Conservation (phyloP, 2,329 filamentous ascomycete species). For the Neopestalotiopsis rosae region DNA sequence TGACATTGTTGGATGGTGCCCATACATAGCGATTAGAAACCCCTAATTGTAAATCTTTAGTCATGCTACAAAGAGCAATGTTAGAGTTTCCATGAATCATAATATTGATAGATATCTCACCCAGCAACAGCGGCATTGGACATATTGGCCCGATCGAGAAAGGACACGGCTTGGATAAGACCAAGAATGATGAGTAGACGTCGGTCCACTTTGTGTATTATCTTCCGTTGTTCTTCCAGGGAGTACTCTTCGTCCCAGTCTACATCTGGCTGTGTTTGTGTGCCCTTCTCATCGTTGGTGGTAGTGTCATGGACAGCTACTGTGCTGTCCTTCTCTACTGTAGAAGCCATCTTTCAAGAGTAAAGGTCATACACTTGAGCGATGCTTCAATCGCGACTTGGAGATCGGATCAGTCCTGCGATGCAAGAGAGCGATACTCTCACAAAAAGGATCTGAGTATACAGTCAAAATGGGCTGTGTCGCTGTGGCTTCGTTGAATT, state of each 20-base stretch:
- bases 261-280: neutral
- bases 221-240: neutral
- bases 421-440: too few species aligned
- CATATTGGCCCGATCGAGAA: neutral
- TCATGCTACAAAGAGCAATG: neutral
- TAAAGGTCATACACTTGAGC: too few species aligned
- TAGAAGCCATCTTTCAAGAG: too few species aligned
- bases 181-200: neutral
- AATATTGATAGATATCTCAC: neutral
- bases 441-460: too few species aligned
- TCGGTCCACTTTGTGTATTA: conserved; percentile 1
- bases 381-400: too few species aligned
- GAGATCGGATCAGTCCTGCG: too few species aligned
- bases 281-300: too few species aligned
- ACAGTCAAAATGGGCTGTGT: too few species aligned
- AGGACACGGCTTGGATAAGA: neutral
- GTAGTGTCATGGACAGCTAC: too few species aligned
- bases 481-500: too few species aligned
- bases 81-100: neutral
- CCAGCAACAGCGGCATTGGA: conserved; percentile 4
- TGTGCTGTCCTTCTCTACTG: too few species aligned
- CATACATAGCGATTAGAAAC: neutral
- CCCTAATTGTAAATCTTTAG: conserved; percentile 1
- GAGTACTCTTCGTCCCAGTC: neutral
- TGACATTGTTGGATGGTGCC: neutral